These are phyloP conservation scores for Peziza echinospora DNA, from an alignment of 495 filamentous ascomycete species.

Conservation along the genomic window DNA sequence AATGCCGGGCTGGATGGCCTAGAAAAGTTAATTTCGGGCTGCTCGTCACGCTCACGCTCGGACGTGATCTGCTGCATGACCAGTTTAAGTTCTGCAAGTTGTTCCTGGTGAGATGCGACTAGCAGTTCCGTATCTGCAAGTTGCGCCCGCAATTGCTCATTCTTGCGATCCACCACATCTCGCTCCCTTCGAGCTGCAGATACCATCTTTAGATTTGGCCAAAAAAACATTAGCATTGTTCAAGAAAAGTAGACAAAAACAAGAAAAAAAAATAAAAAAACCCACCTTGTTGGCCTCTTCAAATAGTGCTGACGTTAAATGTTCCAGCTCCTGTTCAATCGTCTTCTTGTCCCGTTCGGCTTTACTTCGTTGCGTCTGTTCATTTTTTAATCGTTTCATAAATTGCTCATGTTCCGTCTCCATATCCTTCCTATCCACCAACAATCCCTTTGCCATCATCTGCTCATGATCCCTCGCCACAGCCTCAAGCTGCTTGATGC, in stretches of 20 bases:
- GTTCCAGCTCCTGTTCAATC: slow-evolving; percentile 70
- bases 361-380: slow-evolving; percentile 33
- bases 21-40: slow-evolving; percentile 33
- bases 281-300: slow-evolving; percentile 76
- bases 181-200: slow-evolving; percentile 53
- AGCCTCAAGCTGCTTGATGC: slow-evolving; percentile 44
- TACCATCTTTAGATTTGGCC: slow-evolving; percentile 92
- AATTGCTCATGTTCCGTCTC: slow-evolving; percentile 50
- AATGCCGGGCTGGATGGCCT: slow-evolving; percentile 46
- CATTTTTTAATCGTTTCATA: slow-evolving; percentile 40
- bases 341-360: slow-evolving; percentile 50
- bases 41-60: slow-evolving; percentile 46
- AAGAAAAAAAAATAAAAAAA: no score
- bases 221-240: no score
- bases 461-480: slow-evolving; percentile 46
- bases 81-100: slow-evolving; percentile 69
- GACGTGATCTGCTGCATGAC: slow-evolving; percentile 76
- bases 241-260: no score
- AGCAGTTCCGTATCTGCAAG: slow-evolving; percentile 70
- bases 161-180: slow-evolving; percentile 53
- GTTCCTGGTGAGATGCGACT: slow-evolving; percentile 74
- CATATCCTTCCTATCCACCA: slow-evolving; percentile 46
- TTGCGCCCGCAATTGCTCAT: slow-evolving; percentile 56
- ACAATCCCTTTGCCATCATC: slow-evolving; percentile 45
- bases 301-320: slow-evolving; percentile 70